Evolutionary conservation across 2,329 filamentous ascomycete genomes (phyloP), one percentile per base, ranked within the genome.

Genomic region (Aspergillus sp.): DNA sequence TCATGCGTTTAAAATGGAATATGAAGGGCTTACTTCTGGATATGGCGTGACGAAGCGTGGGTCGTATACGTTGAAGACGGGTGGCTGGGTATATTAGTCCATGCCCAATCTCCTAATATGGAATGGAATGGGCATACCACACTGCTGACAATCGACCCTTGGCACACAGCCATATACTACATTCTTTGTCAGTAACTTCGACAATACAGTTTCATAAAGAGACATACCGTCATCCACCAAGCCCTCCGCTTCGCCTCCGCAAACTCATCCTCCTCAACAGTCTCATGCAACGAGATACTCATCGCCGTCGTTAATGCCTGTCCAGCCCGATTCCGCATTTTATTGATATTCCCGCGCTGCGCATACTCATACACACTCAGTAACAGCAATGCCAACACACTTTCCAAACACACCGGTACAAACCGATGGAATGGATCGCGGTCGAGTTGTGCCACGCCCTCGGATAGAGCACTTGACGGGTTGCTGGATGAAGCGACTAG

Each of bases 71-170:
- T 58, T 12, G 52, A 41, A 37, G 49, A 45, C 46, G 54, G 51
- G 12, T 54, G 38, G 35, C 50, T 56, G 0, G 55, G 53, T 12
- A 57, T 5, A 22, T 43, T 27, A 43, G 22, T 27, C 15, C 10
- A 7, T 25, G 13, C 10, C 23, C n/a, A 27, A 30, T 15, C 7
- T n/a, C 30, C 7, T 6, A 3, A 27, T 13, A 13, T 32, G 17
- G 15, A 9, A n/a, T 41, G 22, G 17, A 9, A n/a, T 41, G 22
- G 17, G 52, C 65, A 51, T 66, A 74, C 73, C 51, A 69, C 71
- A 47, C 74, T 76, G 60, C 72, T 76, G 19, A 78, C 73, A 46
- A 79, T 77, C 1, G 74, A 71, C 9, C 68, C 72, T 55, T 80
- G 76, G 38, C 74, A 76, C 4, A 73, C 71, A 49, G 69, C 73